Evolutionary conservation across 2,329 filamentous ascomycete genomes (phyloP).

Genomic region (Penicillium sp.): DNA sequence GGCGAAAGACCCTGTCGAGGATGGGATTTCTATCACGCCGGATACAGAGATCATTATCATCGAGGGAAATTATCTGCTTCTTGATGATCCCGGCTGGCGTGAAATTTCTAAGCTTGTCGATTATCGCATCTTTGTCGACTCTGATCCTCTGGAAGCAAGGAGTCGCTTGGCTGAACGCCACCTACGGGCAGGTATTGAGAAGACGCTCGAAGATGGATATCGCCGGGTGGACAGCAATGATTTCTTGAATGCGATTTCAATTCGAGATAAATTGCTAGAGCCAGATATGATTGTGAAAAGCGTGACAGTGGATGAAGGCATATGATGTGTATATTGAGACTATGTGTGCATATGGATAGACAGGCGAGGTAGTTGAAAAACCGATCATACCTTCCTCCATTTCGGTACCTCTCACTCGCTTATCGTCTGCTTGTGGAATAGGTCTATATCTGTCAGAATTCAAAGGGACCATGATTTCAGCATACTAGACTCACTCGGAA

Average conservation of each 20-base stretch:
- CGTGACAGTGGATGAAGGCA: slow-evolving; percentile 2
- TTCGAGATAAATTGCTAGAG: slow-evolving; percentile 23
- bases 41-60: slow-evolving; percentile 19
- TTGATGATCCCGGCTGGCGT: slow-evolving; percentile 30
- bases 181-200: slow-evolving; percentile 42
- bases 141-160: slow-evolving; percentile 36
- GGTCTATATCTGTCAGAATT: slow-evolving; percentile 21
- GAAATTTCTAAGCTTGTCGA: slow-evolving; percentile 37
- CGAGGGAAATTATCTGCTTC: slow-evolving; percentile 24
- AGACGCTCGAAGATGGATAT: slow-evolving; percentile 33
- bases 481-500: slow-evolving; percentile 37
- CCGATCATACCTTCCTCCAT: neutral
- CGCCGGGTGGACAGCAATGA: slow-evolving; percentile 41
- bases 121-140: slow-evolving; percentile 42
- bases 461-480: neutral
- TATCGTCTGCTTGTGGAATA: slow-evolving; percentile 48
- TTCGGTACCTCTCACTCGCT: slow-evolving; percentile 33
- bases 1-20: slow-evolving; percentile 33
- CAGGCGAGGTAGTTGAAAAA: neutral
- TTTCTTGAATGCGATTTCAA: slow-evolving; percentile 32
- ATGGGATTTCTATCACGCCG: slow-evolving; percentile 24
- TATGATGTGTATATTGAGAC: neutral
- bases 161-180: slow-evolving; percentile 41
- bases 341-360: neutral
- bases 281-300: slow-evolving; percentile 29